Evolutionary conservation across 441 rosid genomes (phyloP).

Genomic region (Pelargonium myrrhifolium): DNA sequence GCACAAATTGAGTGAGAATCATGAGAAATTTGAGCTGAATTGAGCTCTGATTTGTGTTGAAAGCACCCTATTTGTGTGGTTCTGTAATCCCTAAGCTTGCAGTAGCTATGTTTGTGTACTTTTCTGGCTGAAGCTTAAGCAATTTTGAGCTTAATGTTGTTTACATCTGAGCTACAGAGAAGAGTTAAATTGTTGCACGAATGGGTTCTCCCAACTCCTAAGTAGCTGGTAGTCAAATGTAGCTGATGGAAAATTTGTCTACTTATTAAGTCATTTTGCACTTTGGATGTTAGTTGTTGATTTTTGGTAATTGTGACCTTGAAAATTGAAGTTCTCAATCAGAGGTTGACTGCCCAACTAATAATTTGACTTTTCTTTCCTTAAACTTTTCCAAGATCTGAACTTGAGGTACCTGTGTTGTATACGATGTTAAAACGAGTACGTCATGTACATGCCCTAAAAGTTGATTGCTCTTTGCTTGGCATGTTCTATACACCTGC

Average conservation of each 20-base stretch:
- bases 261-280: not conserved
- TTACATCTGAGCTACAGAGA: not conserved
- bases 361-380: not conserved
- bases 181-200: not conserved
- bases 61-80: not conserved
- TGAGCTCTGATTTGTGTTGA: not conserved
- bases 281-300: constrained; percentile 1
- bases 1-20: not conserved
- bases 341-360: constrained; percentile 1
- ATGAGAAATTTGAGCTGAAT: not conserved
- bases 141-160: not conserved
- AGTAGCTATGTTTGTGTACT: not conserved
- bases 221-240: not conserved
- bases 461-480: too few relatives aligned
- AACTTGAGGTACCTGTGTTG: not conserved
- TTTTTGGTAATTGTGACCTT: not conserved
- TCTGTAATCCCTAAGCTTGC: not conserved
- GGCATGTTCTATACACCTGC: too few relatives aligned
- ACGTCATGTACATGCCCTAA: too few relatives aligned
- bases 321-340: not conserved
- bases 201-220: not conserved
- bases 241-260: not conserved
- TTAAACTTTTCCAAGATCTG: not conserved
- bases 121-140: not conserved
- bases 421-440: too few relatives aligned